Conservation (phyloP, 768 basidiomycete genomes). For the Candolleomyces aberdarensis region DNA sequence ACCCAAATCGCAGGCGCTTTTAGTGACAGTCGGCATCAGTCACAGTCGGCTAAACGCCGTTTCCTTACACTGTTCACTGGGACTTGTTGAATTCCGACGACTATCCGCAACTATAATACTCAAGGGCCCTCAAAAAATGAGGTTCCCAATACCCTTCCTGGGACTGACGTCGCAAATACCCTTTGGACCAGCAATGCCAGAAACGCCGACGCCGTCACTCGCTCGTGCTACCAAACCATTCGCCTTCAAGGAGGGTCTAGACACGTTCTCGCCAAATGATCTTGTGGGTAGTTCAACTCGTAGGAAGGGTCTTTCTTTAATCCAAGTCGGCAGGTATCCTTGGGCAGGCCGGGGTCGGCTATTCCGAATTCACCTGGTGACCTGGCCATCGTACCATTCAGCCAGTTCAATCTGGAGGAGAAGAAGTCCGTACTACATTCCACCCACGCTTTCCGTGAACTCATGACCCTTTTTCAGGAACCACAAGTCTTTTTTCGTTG, state of each 20-base stretch:
- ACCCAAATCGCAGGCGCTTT: no score
- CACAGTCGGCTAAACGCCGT: no score
- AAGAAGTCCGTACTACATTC: slow-evolving; percentile 53
- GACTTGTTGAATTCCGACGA: no score
- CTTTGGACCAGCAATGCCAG: slow-evolving; percentile 27
- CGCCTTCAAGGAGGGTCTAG: slow-evolving; percentile 52
- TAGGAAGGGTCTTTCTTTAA: background rate
- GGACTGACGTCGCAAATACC: slow-evolving; percentile 56
- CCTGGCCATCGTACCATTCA: slow-evolving; percentile 62
- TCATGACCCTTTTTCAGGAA: slow-evolving; percentile 44
- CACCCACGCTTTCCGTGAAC: background rate
- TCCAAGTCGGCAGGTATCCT: slow-evolving; percentile 37
- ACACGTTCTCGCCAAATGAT: slow-evolving; percentile 69
- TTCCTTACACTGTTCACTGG: no score
- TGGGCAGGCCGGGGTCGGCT: slow-evolving; percentile 64
- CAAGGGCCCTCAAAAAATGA: slow-evolving; percentile 32
- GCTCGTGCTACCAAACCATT: slow-evolving; percentile 37
- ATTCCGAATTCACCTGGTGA: slow-evolving; percentile 68
- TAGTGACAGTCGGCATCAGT: no score
- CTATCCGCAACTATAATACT: background rate
- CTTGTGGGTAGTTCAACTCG: slow-evolving; percentile 33
- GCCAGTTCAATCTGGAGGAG: slow-evolving; percentile 68
- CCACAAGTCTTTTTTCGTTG: slow-evolving; percentile 62
- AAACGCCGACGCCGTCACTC: slow-evolving; percentile 14
- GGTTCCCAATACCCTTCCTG: slow-evolving; percentile 51